Evolutionary conservation across 192 early-diverging fungal genomes (phyloP), one percentile per base, ranked within the genome.

Genomic region (Backusella liffmaniae): DNA sequence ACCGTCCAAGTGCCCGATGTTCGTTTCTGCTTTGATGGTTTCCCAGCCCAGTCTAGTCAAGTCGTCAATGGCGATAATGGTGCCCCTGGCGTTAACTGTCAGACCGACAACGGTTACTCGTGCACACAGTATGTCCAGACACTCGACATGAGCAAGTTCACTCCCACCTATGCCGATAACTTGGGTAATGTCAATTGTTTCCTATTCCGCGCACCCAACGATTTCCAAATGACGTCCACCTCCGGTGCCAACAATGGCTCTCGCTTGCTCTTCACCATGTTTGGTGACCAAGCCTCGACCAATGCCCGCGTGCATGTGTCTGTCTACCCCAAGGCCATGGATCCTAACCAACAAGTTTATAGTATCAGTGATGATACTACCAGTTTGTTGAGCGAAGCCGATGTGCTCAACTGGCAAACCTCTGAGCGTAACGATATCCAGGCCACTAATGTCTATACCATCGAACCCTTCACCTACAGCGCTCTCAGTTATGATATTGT

Each of bases 1-100:
- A 46, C 34, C 5, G 80, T 77, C 7, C 59, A 81, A 7, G 73
- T 77, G 0, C 80, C 80, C 15, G 80, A 81, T 77, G 73, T 81
- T 37, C 76, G 80, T 10, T 81, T 81, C 67, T 81, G 80, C 36
- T 81, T 77, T 67, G 80, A 81, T 67, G 80, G 80, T 32, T 81
- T 66, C 59, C 16, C 70, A 3, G 36, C 35, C 4, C 36, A 77
- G 18, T n/a, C 73, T 46, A 26, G 62, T 7, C 23, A 41, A 10
- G 23, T 37, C 8, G 30, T 30, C 7, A 74, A 71, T 15, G 70
- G 70, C 8, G 70, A 75, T 66, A 2, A 36, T 7, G 66, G 73
- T 39, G 53, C 73, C 23, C 76, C 80, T 51, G 76, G 73, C 37
- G 69, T 81, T 26, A 36, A 67, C 21, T 81, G 80, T 29, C 56